Percentiles rank a stretch among this genome's conserved stretches.
These are phyloP conservation scores for Penicillium malachiteum DNA, from an alignment of 495 filamentous ascomycete species.

Conservation along the genomic window DNA sequence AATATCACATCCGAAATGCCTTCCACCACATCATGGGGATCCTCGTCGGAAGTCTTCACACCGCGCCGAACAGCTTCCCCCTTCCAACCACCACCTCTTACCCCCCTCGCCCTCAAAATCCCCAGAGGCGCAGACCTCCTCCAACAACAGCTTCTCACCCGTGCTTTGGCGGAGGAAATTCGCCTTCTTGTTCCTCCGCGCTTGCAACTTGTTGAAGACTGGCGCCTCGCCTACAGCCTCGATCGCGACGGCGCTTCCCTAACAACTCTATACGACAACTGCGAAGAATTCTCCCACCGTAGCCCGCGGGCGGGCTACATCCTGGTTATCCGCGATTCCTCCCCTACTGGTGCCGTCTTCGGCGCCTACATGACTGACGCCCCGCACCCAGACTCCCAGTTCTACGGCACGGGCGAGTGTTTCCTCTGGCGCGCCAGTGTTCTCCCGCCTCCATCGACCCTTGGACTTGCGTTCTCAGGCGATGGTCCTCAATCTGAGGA, in stretches of 20 bases:
- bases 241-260: constrained; percentile 90
- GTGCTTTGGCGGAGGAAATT: constrained; percentile 87
- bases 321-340: constrained; percentile 75
- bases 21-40: constrained; percentile 24
- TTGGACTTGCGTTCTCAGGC: constrained; percentile 47
- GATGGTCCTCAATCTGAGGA: constrained; percentile 35
- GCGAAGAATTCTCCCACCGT: constrained; percentile 53
- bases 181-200: constrained; percentile 82
- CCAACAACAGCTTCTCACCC: constrained; percentile 59
- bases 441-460: constrained; percentile 43
- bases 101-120: constrained; percentile 50
- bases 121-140: constrained; percentile 30
- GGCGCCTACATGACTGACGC: constrained; percentile 91
- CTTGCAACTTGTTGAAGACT: constrained; percentile 81
- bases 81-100: constrained; percentile 60
- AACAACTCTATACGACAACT: constrained; percentile 80
- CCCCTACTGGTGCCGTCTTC: constrained; percentile 63
- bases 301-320: constrained; percentile 81
- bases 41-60: constrained; percentile 43
- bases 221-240: constrained; percentile 85
- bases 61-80: constrained; percentile 55
- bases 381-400: constrained; percentile 75
- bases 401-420: constrained; percentile 95
- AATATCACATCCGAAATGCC: constrained; percentile 23
- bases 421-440: constrained; percentile 90